Evolutionary conservation across 352 stramenopile genomes (phyloP).

Genomic region (Pythium sp.): DNA sequence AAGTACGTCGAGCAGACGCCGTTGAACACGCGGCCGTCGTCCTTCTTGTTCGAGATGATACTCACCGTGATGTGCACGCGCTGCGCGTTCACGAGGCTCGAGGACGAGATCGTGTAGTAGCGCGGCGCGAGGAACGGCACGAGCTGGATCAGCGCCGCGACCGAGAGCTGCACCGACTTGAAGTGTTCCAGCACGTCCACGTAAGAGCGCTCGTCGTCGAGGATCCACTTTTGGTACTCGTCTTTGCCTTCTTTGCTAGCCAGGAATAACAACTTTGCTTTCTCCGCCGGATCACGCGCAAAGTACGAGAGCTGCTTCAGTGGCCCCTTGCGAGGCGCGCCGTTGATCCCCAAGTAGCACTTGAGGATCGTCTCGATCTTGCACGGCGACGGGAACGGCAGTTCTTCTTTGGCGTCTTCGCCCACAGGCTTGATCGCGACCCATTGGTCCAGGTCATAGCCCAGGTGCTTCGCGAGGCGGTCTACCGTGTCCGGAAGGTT

Average conservation of each 20-base stretch:
- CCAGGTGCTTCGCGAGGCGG: constrained; percentile 74
- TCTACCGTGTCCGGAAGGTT: constrained; percentile 84
- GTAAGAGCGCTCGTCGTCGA: constrained; percentile 89
- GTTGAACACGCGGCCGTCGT: constrained; percentile 79
- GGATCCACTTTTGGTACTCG: constrained; percentile 93
- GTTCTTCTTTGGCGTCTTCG: constrained; percentile 47
- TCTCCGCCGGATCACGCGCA: constrained; percentile 53
- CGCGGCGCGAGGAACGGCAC: constrained; percentile 92
- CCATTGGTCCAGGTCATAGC: constrained; percentile 89
- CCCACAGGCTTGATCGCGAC: constrained; percentile 74
- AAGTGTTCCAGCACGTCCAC: constrained; percentile 89
- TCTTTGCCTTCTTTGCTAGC: constrained; percentile 89
- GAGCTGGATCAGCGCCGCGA: constrained; percentile 89
- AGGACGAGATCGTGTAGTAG: constrained; percentile 99
- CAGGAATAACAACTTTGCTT: constrained; percentile 49
- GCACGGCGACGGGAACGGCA: constrained; percentile 94
- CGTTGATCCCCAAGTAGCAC: constrained; percentile 93
- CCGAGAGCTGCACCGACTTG: constrained; percentile 49
- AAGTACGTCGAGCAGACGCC: constrained; percentile 96
- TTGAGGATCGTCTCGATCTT: constrained; percentile 91
- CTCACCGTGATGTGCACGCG: constrained; percentile 94
- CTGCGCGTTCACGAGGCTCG: constrained; percentile 87
- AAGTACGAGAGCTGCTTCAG: constrained; percentile 85
- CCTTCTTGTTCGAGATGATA: constrained; percentile 84
- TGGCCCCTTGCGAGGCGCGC: constrained; percentile 77